Conservation (phyloP, 371 early-diverging fungal species). For the Circinella minor region DNA sequence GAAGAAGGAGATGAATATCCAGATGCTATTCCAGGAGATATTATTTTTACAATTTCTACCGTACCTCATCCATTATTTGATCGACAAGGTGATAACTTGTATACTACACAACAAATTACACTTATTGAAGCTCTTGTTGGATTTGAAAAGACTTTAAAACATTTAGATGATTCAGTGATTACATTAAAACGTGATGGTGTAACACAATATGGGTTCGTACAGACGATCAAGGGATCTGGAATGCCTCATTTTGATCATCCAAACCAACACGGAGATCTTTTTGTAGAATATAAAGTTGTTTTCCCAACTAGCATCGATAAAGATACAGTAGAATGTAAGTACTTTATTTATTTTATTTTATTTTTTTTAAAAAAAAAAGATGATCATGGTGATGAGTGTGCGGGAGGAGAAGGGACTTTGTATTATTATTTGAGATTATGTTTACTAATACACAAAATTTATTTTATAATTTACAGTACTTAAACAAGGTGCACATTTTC, state of each 20-base stretch:
- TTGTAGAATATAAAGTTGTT: conserved; percentile 84
- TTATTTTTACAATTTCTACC: conserved; percentile 83
- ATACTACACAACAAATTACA: conserved; percentile 81
- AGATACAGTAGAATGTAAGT: conserved; percentile 45
- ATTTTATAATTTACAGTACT: conserved; percentile 17
- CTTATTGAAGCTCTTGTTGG: conserved; percentile 90
- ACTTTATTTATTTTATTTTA: no score
- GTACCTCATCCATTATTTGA: conserved; percentile 81
- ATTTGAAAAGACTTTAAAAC: conserved; percentile 79
- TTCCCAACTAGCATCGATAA: conserved; percentile 76
- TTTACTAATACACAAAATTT: not conserved
- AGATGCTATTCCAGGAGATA: conserved; percentile 86
- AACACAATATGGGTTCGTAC: conserved; percentile 75
- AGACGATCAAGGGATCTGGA: conserved; percentile 83
- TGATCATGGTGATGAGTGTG: not conserved
- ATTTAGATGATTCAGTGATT: conserved; percentile 81
- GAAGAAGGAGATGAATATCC: conserved; percentile 93
- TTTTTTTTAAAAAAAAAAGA: no score
- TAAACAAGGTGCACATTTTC: conserved; percentile 23
- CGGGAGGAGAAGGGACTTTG: not conserved
- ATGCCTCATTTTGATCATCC: conserved; percentile 75
- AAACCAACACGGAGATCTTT: conserved; percentile 81
- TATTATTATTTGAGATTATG: not conserved
- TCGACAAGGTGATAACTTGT: conserved; percentile 84
- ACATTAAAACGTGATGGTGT: conserved; percentile 65